These are phyloP conservation scores for Phialophora chinensis DNA, from an alignment of 2,329 filamentous ascomycete genomes.

Conservation along the genomic window DNA sequence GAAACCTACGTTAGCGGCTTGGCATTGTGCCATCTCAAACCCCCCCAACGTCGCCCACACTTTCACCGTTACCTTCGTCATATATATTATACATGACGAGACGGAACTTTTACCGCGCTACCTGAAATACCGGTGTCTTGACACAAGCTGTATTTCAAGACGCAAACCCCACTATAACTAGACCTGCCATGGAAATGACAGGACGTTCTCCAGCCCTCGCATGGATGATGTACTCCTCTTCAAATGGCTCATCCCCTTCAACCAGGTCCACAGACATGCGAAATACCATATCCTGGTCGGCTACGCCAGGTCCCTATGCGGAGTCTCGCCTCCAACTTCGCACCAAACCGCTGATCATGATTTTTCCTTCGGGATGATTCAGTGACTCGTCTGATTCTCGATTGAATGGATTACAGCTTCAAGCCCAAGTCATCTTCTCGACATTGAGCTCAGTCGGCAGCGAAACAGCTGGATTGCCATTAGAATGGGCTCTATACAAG, in stretches of 20 bases:
- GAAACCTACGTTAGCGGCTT: neutral
- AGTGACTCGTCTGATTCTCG: neutral
- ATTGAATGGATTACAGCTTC: no score
- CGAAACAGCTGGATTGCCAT: neutral
- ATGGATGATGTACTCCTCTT: no score
- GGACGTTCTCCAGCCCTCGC: neutral
- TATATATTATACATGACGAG: no score
- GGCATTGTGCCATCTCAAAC: neutral
- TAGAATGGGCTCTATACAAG: conserved; percentile 13
- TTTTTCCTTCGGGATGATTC: neutral
- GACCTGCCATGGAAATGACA: neutral
- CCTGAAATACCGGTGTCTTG: neutral
- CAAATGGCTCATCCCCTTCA: neutral
- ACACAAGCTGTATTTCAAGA: neutral
- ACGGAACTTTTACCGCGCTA: no score
- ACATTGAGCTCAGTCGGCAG: neutral
- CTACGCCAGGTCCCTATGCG: neutral
- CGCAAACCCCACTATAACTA: no score
- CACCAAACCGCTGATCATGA: neutral
- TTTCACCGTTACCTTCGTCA: neutral
- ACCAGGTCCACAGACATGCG: neutral
- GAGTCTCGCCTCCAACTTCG: neutral
- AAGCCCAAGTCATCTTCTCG: neutral
- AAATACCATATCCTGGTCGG: neutral
- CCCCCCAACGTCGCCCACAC: neutral